Evolutionary conservation across 768 basidiomycete genomes (phyloP).

Genomic region (Suillus variegatus): DNA sequence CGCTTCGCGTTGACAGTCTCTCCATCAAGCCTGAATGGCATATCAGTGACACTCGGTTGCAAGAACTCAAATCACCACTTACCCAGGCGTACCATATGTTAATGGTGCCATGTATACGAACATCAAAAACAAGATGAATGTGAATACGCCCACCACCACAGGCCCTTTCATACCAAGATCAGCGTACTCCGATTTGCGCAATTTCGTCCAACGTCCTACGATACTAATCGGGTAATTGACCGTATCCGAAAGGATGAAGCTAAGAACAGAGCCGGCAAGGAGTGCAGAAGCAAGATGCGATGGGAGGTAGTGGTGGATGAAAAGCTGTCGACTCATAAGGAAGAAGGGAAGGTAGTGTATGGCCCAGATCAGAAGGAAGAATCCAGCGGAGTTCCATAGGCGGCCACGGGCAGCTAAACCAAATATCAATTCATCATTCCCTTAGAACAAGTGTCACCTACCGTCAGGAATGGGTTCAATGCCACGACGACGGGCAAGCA

Average conservation of each 20-base stretch:
- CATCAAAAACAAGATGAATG: slow-evolving; percentile 59
- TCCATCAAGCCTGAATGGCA: slow-evolving; percentile 66
- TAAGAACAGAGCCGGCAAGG: slow-evolving; percentile 89
- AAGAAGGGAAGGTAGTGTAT: slow-evolving; percentile 98
- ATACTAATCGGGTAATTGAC: slow-evolving; percentile 90
- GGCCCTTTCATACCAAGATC: slow-evolving; percentile 83
- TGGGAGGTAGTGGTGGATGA: slow-evolving; percentile 97
- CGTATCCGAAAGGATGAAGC: slow-evolving; percentile 86
- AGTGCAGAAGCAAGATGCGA: slow-evolving; percentile 93
- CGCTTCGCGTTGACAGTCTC: slow-evolving; percentile 83
- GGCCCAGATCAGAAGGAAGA: slow-evolving; percentile 93
- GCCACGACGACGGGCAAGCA: slow-evolving; percentile 83
- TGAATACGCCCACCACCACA: slow-evolving; percentile 56
- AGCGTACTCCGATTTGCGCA: slow-evolving; percentile 54
- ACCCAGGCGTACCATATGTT: slow-evolving; percentile 98
- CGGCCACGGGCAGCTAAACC: slow-evolving; percentile 84
- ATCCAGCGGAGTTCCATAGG: slow-evolving; percentile 92
- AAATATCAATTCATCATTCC: slow-evolving; percentile 6
- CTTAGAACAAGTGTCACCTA: slow-evolving; percentile 43
- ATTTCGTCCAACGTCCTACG: slow-evolving; percentile 65
- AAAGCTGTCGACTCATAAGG: slow-evolving; percentile 95
- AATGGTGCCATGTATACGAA: slow-evolving; percentile 83
- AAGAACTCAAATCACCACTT: slow-evolving; percentile 32
- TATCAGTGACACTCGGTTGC: slow-evolving; percentile 19
- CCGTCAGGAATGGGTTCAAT: slow-evolving; percentile 85